Base-by-base conservation (phyloP, 495 filamentous ascomycete genomes). In the Ramalina intermedia region DNA sequence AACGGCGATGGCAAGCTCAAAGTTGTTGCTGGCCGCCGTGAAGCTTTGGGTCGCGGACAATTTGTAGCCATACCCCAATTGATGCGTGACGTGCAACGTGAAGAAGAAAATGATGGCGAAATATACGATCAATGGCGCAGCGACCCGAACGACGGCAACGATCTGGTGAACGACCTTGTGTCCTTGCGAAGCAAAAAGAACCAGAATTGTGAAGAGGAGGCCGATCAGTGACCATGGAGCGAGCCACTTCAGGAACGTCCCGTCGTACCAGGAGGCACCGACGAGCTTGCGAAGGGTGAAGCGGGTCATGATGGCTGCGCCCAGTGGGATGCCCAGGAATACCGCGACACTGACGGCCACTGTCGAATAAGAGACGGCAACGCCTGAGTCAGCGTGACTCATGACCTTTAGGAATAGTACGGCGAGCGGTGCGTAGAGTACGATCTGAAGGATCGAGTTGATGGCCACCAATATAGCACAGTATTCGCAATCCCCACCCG, bases 1-100 rank as follows among this genome's bases (percentile, higher is more conserved):
- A 2, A 96, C 88, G 1, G 89, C 89, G 65, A 96, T 94, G 0
- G 89, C 89, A 16, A 94, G 64, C 68, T 95, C 89, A 57, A 96
- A 94, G 57, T 94, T 95, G 54, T 96, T 96, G 61, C 87, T 94
- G 3, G 89, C 90, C 5, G 89, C 89, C 1, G 89, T 95, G 55
- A 95, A 91, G 56, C 85, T 85, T 66, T 95, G 90, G 11, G 89
- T 94, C 11, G 75, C 72, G 1, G 75, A 73, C 2, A 88, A 57
- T 41, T 65, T 67, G 58, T 95, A 95, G 0, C 78, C 77, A 56
- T 90, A 89, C 0, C 85, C 84, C n/a, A 76, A 54, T 29, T 61
- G 67, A 44, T 74, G 63, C 6, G 75, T 66, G 7, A 75, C 65
- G 12, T 68, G 58, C 9, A 94, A 65, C 0, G 85, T 90, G 2